phyloP scores from a whole-genome alignment of 2,329 filamentous ascomycete species.

The Akanthomyces lecanii region DNA sequence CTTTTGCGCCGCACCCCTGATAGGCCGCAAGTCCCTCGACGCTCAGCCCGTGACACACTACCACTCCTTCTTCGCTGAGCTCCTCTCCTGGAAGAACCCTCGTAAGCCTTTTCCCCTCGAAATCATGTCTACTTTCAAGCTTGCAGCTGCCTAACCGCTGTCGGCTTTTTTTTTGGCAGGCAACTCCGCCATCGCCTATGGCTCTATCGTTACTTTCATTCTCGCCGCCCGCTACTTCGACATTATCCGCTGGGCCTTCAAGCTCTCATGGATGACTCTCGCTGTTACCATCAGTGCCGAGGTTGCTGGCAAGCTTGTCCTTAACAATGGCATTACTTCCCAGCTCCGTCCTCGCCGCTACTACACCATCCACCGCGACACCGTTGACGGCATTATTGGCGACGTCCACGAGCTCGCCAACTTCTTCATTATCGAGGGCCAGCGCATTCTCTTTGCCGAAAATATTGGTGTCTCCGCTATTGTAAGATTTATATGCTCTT shows the following conservation, averaged over 20 bases:
- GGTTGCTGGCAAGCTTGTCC: conserved; percentile 54
- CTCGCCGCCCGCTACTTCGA: conserved; percentile 63
- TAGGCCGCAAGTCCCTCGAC: conserved; percentile 12
- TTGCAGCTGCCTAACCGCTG: conserved; percentile 20
- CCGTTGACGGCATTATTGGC: conserved; percentile 56
- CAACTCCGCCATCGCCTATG: conserved; percentile 62
- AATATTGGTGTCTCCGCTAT: conserved; percentile 57
- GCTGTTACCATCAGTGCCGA: conserved; percentile 59
- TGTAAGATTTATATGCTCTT: conserved; percentile 41
- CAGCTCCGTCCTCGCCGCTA: conserved; percentile 65
- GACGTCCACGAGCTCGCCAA: conserved; percentile 66
- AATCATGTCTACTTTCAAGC: neutral
- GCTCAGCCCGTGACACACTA: conserved; percentile 61
- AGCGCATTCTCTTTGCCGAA: conserved; percentile 65
- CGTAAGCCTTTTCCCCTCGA: conserved; percentile 43
- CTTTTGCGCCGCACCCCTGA: conserved; percentile 5
- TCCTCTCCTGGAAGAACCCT: conserved; percentile 66
- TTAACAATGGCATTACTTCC: conserved; percentile 59
- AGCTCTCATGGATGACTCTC: conserved; percentile 60
- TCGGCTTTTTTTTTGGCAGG: conserved; percentile 35
- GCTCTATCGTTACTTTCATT: conserved; percentile 53
- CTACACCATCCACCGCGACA: conserved; percentile 61
- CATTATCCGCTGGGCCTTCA: conserved; percentile 60
- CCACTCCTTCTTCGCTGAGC: conserved; percentile 66
- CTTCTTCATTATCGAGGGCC: conserved; percentile 67